phyloP scores from a whole-genome alignment of 2,329 filamentous ascomycete species.

The Microdochium trichocladiopsis region DNA sequence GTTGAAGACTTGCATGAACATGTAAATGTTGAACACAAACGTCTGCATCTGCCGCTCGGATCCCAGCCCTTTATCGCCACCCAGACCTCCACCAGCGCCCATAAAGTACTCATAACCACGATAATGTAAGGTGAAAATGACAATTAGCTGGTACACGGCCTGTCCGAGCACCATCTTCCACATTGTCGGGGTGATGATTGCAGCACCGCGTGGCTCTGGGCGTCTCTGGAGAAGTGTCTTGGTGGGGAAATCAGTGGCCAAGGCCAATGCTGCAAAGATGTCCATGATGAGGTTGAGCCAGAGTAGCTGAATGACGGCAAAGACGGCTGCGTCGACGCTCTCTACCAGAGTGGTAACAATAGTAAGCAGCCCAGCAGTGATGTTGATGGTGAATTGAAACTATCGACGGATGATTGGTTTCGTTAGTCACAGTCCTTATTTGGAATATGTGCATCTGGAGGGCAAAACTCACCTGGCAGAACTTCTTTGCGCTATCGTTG shows the following conservation, averaged over 20 bases:
- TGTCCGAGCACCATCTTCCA: constrained; percentile 62
- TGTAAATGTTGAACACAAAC: constrained; percentile 63
- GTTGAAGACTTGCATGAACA: constrained; percentile 70
- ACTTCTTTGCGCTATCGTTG: constrained; percentile 62
- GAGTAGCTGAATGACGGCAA: constrained; percentile 59
- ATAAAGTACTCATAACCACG: constrained; percentile 44
- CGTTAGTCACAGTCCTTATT: background rate
- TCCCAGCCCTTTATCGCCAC: constrained; percentile 28
- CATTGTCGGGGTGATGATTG: constrained; percentile 65
- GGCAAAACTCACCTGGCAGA: constrained; percentile 50
- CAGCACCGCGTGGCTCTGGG: constrained; percentile 55
- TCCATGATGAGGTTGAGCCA: constrained; percentile 69
- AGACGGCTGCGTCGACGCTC: constrained; percentile 46
- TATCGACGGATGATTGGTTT: constrained; percentile 9
- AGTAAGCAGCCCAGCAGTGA: constrained; percentile 58
- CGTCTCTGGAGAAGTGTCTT: constrained; percentile 48
- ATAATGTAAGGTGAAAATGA: constrained; percentile 55
- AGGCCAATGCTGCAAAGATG: constrained; percentile 57
- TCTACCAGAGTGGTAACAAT: constrained; percentile 57
- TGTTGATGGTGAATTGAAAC: constrained; percentile 66
- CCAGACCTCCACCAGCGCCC: constrained; percentile 21
- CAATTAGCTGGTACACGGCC: constrained; percentile 51
- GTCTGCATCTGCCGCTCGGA: constrained; percentile 41
- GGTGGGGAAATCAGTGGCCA: constrained; percentile 56
- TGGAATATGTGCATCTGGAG: too few relatives aligned